phyloP scores from a whole-genome alignment of 106 monocot species.

The Ottelia alismoides region DNA sequence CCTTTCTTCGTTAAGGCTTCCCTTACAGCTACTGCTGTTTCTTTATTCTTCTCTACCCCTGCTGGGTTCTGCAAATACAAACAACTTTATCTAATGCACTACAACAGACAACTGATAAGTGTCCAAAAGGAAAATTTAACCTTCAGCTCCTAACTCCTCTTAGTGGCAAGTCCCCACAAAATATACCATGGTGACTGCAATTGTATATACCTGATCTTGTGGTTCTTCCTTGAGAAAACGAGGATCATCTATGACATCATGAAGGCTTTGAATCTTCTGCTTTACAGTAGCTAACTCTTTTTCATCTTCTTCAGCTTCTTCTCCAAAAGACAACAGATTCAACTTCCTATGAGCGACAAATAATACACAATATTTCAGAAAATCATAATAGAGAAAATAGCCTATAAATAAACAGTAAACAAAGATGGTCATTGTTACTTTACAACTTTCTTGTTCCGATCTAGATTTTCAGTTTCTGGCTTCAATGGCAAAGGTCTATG shows the following conservation, averaged over 20 bases:
- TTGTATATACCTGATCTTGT: slow-evolving; percentile 2
- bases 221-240: slow-evolving; percentile 62
- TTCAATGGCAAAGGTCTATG: slow-evolving; percentile 31
- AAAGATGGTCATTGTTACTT: too few relatives aligned
- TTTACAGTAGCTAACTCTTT: slow-evolving; percentile 43
- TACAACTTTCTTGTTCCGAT: slow-evolving; percentile 51
- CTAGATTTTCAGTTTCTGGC: slow-evolving; percentile 22
- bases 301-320: slow-evolving; percentile 98
- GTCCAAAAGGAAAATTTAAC: background rate
- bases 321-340: slow-evolving; percentile 87
- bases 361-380: too few relatives aligned
- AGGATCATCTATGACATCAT: slow-evolving; percentile 87
- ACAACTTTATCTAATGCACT: background rate
- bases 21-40: slow-evolving; percentile 43
- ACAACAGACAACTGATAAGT: background rate
- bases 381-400: too few relatives aligned
- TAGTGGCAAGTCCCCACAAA: too few relatives aligned
- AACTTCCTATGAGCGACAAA: slow-evolving; percentile 55
- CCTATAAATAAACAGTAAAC: too few relatives aligned
- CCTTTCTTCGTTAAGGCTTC: slow-evolving; percentile 64
- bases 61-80: slow-evolving; percentile 30
- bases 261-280: slow-evolving; percentile 83
- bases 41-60: slow-evolving; percentile 51
- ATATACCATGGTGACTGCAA: too few relatives aligned
- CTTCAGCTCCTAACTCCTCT: background rate